Evolutionary conservation across 305 asterid genomes (phyloP).

Genomic region (Solanum aculeatissimum): DNA sequence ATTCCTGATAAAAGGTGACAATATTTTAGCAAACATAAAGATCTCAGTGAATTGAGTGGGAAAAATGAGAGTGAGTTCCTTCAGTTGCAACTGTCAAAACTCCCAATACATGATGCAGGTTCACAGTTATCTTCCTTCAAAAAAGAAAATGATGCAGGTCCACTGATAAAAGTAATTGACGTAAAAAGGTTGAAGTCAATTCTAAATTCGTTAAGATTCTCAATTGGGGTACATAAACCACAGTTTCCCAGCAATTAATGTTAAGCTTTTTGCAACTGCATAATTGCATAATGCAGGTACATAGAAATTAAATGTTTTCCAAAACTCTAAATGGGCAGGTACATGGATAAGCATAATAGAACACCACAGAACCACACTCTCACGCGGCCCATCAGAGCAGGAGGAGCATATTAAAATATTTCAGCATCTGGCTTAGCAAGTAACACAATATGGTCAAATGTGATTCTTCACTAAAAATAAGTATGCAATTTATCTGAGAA

Average conservation of each 20-base stretch:
- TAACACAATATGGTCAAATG: not conserved
- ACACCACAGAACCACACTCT: not conserved
- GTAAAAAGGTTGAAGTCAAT: not conserved
- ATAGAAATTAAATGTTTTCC: not conserved
- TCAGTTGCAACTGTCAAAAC: not conserved
- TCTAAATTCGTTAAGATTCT: not conserved
- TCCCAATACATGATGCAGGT: not conserved
- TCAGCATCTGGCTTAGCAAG: not conserved
- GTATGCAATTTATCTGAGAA: not conserved
- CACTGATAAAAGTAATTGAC: not conserved
- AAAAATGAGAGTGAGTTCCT: not conserved
- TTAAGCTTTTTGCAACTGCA: not conserved
- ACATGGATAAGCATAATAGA: not conserved
- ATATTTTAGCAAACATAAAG: not conserved
- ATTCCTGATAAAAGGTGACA: constrained; percentile 42
- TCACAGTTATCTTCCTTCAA: not conserved
- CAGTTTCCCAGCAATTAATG: not conserved
- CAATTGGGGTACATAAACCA: not conserved
- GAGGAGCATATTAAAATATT: not conserved
- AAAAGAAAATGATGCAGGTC: not conserved
- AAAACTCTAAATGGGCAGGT: not conserved
- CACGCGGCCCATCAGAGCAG: not conserved
- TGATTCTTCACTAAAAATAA: not conserved
- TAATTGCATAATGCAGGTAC: not conserved
- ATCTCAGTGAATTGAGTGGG: not conserved